A percentile compares a stretch with the other conserved stretches of the same genome.
Evolutionary conservation across 225 moss, liverwort and hornwort species (phyloP).

Genomic region (Neckera pumila): DNA sequence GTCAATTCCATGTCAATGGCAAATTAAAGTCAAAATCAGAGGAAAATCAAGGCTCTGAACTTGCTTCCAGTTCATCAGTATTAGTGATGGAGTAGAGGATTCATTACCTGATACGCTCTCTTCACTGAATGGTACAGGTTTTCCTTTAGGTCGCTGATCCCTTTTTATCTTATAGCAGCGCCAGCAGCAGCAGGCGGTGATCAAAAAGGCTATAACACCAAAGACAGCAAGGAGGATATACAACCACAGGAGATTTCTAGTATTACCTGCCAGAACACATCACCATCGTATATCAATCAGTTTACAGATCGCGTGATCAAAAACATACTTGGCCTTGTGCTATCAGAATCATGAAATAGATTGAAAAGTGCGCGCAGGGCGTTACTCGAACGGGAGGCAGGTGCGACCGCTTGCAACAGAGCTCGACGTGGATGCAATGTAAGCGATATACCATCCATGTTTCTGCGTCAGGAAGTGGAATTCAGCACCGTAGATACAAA

Average conservation of each 20-base stretch:
- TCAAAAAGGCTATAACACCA: background rate
- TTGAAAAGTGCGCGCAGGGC: background rate
- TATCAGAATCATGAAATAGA: background rate
- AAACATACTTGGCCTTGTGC: background rate
- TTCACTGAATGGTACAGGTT: constrained; percentile 24
- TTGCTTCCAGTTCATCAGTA: background rate
- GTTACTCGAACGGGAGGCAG: background rate
- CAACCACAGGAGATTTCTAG: constrained; percentile 6
- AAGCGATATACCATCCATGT: background rate
- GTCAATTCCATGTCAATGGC: background rate
- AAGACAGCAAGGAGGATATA: background rate
- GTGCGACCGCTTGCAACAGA: constrained; percentile 12
- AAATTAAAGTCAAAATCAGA: background rate
- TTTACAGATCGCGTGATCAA: background rate
- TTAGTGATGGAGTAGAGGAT: background rate
- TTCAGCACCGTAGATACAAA: background rate
- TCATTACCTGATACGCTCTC: constrained; percentile 24
- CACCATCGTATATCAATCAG: background rate
- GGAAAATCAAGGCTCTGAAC: no score
- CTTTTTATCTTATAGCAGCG: background rate
- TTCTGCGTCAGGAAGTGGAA: background rate
- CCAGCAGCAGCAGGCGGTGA: constrained; percentile 10
- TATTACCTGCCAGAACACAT: background rate
- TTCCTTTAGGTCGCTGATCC: constrained; percentile 1
- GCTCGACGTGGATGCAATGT: constrained; percentile 15